Conservation (phyloP, 805 yeast genomes). For the Candida alai region DNA sequence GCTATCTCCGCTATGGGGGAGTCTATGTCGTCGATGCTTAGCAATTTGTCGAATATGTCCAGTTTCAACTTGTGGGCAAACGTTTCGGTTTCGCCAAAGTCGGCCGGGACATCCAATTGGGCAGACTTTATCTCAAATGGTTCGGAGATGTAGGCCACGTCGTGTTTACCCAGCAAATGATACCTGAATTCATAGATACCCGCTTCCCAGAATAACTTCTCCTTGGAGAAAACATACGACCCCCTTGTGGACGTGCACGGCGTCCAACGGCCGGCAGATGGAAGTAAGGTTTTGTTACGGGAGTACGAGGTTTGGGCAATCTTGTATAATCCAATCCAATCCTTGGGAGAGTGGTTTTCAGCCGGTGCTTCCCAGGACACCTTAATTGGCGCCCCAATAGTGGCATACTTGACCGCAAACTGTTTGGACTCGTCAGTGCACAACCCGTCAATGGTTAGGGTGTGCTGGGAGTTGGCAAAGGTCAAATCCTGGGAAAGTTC, state of each 20-base stretch:
- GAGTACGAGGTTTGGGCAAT: conserved; percentile 56
- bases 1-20: conserved; percentile 22
- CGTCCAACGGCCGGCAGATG: conserved; percentile 67
- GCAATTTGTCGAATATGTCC: conserved; percentile 29
- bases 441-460: conserved; percentile 23
- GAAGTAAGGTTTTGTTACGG: conserved; percentile 51
- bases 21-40: conserved; percentile 20
- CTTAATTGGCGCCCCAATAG: conserved; percentile 51
- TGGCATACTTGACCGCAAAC: conserved; percentile 12
- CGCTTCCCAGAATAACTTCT: conserved; percentile 55
- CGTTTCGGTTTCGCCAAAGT: conserved; percentile 22
- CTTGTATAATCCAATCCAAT: conserved; percentile 78
- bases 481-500: conserved; percentile 38
- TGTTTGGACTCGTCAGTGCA: conserved; percentile 6
- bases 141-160: conserved; percentile 59
- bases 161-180: conserved; percentile 64
- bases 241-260: conserved; percentile 38
- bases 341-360: conserved; percentile 42
- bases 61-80: conserved; percentile 31
- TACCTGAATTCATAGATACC: conserved; percentile 75
- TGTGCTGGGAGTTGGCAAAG: conserved; percentile 35
- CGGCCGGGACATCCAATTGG: conserved; percentile 30
- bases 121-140: conserved; percentile 60
- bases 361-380: conserved; percentile 53
- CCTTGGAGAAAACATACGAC: conserved; percentile 43